Evolutionary conservation across 163 green algal species (phyloP).

Genomic region (Trebouxiophyceae sp.): DNA sequence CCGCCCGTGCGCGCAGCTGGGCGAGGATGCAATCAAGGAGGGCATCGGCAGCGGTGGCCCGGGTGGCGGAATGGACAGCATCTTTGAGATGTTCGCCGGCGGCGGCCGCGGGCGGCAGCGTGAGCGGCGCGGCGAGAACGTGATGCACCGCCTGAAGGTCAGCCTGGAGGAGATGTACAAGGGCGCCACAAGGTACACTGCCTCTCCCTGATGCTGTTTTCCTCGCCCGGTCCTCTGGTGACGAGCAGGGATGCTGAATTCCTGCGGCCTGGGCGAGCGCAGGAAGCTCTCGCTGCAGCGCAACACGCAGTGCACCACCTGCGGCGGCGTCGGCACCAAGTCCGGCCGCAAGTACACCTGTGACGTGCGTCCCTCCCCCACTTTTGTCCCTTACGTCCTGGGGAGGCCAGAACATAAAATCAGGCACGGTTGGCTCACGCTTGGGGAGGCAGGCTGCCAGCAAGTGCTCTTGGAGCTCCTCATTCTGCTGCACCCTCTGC

Average conservation of each 20-base stretch:
- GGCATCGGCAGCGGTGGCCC: constrained; percentile 61
- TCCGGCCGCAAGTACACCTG: constrained; percentile 72
- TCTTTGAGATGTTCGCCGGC: constrained; percentile 80
- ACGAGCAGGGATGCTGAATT: no score
- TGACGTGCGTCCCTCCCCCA: no score
- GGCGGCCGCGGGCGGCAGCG: constrained; percentile 31
- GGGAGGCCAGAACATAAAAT: no score
- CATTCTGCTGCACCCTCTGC: neutral
- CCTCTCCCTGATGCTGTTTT: no score
- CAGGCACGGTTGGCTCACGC: no score
- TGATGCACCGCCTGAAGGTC: constrained; percentile 87
- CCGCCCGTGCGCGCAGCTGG: constrained; percentile 82
- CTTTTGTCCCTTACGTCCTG: no score
- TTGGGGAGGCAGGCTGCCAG: no score
- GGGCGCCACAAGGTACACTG: constrained; percentile 58
- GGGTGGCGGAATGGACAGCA: constrained; percentile 65
- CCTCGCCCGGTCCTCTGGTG: no score
- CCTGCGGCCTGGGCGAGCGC: constrained; percentile 2
- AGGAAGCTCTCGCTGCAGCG: constrained; percentile 83
- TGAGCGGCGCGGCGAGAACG: constrained; percentile 81
- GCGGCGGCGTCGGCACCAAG: constrained; percentile 74
- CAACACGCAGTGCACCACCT: constrained; percentile 76
- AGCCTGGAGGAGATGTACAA: constrained; percentile 94
- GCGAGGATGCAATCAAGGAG: constrained; percentile 97
- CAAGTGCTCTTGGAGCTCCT: neutral